Base-by-base conservation (phyloP, 352 stramenopile species). In the Phytophthora europaea region DNA sequence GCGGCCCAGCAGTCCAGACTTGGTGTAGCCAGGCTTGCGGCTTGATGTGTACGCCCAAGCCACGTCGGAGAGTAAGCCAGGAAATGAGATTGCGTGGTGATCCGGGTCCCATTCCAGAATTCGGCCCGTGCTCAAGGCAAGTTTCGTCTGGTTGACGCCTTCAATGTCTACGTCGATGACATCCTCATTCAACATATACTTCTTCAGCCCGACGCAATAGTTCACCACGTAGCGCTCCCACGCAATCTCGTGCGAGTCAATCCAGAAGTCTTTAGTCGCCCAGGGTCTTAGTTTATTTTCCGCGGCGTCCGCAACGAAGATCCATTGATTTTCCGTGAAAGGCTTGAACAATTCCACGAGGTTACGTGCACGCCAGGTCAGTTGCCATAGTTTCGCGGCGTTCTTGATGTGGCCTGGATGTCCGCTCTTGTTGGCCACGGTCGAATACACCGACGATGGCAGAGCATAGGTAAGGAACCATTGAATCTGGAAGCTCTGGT, bases 1-100 rank as follows among this genome's bases (percentile, higher is more conserved):
- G 2, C 91, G 87, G 0, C 91, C 91, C 0, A 96, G 79, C 5
- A 97, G 33, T 5, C 91, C 91, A 0, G 88, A 92, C 50, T 91
- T 91, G 10, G 91, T 97, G 69, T 96, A 97, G 8, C 91, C 91
- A 12, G 91, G 91, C 54, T 94, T 94, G 59, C 91, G 86, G 53
- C 91, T 96, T 10, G 89, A 96, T 28, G 91, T 97, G 62, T 96
- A 97, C 8, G 91, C 89, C 91, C 91, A 97, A 47, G 91, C 93
- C 15, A 97, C 83, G 61, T 97, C 91, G 6, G 90, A 92, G 7
- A 97, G 76, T 26, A 97, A 60, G 0, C 91, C 87, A 6, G 91
- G 91, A 47, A 97, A 97, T 6, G 88, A 95, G 57, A 97, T 96
- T 1, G 84, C 85, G 73, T 97, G 91, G 65, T 97, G 91, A 72